Evolutionary conservation across 2,329 filamentous ascomycete species (phyloP).

Genomic region (Penicillium sp.): DNA sequence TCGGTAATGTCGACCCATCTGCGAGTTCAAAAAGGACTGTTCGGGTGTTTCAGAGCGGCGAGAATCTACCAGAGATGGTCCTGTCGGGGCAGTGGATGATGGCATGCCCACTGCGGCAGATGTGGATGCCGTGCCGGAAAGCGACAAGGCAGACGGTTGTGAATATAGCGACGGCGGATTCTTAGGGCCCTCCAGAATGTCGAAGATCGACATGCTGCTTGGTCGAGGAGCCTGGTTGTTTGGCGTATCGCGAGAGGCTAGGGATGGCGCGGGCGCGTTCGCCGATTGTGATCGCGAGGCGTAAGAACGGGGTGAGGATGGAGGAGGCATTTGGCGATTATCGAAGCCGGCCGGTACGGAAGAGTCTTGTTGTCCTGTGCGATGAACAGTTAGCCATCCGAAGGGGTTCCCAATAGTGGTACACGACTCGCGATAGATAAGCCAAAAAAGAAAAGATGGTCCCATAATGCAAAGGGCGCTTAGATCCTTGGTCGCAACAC

Average conservation of each 20-base stretch:
- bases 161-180: conserved; percentile 38
- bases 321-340: conserved; percentile 52
- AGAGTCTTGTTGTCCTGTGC: conserved; percentile 32
- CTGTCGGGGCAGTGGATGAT: conserved; percentile 42
- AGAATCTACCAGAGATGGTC: conserved; percentile 58
- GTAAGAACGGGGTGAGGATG: conserved; percentile 52
- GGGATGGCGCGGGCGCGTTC: conserved; percentile 41
- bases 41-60: conserved; percentile 74
- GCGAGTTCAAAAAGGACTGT: conserved; percentile 56
- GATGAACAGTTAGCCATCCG: not conserved
- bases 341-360: conserved; percentile 37
- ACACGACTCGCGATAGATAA: not conserved
- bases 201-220: conserved; percentile 73
- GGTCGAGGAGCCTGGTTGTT: conserved; percentile 55
- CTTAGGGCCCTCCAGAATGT: conserved; percentile 33
- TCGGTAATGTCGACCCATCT: conserved; percentile 35
- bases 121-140: conserved; percentile 35
- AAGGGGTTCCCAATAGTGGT: not conserved
- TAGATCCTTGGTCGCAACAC: conserved; percentile 1
- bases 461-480: not conserved
- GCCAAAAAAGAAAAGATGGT: not conserved
- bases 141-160: conserved; percentile 40
- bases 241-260: conserved; percentile 57
- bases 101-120: conserved; percentile 44
- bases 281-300: conserved; percentile 42